These are phyloP conservation scores for Stereum hirsutum DNA, from an alignment of 1,284 basidiomycete genomes.

Conservation along the genomic window DNA sequence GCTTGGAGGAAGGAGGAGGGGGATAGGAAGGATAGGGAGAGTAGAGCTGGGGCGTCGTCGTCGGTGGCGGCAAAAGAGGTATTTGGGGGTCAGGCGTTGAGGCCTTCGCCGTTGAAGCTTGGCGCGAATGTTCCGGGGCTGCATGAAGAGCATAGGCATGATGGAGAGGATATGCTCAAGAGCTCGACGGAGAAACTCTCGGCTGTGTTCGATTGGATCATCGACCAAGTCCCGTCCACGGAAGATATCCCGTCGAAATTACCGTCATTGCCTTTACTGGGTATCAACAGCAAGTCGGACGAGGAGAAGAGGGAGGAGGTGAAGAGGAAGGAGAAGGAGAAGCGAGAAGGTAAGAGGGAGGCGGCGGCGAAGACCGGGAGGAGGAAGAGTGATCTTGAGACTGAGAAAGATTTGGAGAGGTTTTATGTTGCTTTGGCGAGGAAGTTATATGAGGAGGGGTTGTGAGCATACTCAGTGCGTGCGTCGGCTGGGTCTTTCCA, in stretches of 20 bases:
- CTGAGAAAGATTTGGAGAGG: conserved; percentile 59
- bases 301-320: conserved; percentile 14
- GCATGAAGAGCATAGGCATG: conserved; percentile 21
- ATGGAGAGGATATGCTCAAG: conserved; percentile 50
- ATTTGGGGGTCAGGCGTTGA: conserved; percentile 5
- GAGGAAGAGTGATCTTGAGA: conserved; percentile 37
- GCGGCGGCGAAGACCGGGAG: conserved; percentile 19
- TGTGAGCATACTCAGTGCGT: too few relatives aligned
- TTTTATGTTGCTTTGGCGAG: conserved; percentile 71
- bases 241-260: conserved; percentile 7
- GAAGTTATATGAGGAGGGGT: conserved; percentile 74
- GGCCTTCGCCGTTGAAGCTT: not conserved
- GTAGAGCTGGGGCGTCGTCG: conserved; percentile 14
- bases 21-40: conserved; percentile 46
- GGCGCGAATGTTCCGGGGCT: conserved; percentile 9
- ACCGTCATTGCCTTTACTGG: too few relatives aligned
- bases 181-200: conserved; percentile 64
- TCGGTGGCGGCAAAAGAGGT: conserved; percentile 12
- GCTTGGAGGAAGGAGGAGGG: conserved; percentile 14
- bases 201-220: conserved; percentile 67
- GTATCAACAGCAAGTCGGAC: conserved; percentile 6
- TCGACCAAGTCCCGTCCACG: conserved; percentile 60
- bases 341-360: conserved; percentile 6
- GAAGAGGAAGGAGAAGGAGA: conserved; percentile 11
- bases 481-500: too few relatives aligned